Conservation (phyloP, 1,284 basidiomycete genomes). For the Melanopsichium pennsylvanicum region DNA sequence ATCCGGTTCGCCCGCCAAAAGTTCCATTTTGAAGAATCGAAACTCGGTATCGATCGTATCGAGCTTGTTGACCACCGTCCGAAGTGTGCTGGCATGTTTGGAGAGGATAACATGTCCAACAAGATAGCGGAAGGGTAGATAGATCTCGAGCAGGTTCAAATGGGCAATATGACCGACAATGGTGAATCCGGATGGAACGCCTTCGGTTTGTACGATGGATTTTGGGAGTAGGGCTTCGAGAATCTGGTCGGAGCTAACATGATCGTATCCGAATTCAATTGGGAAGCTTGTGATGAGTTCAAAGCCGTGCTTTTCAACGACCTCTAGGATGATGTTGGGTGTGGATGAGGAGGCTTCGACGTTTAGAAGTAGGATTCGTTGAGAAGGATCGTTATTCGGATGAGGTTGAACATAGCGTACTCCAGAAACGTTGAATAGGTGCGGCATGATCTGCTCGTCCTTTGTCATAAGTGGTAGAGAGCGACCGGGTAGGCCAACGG, state of each 20-base stretch:
- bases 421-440: conserved; percentile 37
- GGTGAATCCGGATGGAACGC: conserved; percentile 86
- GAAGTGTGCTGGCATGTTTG: conserved; percentile 72
- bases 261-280: conserved; percentile 28
- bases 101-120: conserved; percentile 83
- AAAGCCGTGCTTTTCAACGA: conserved; percentile 7
- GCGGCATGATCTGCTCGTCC: conserved; percentile 16
- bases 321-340: conserved; percentile 8
- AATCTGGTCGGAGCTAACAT: conserved; percentile 37
- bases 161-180: conserved; percentile 89
- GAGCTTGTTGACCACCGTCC: conserved; percentile 95
- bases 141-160: conserved; percentile 88
- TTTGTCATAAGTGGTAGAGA: conserved; percentile 27
- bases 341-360: conserved; percentile 17
- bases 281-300: conserved; percentile 1
- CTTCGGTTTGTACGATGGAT: conserved; percentile 67
- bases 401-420: conserved; percentile 38
- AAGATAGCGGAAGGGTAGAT: conserved; percentile 85
- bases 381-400: conserved; percentile 26
- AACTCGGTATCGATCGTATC: conserved; percentile 86
- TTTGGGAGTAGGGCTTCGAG: conserved; percentile 35
- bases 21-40: conserved; percentile 95
- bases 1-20: conserved; percentile 87
- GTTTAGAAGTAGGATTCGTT: conserved; percentile 38
- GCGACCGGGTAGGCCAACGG: conserved; percentile 25